Conservation (phyloP, 108 stramenopile genomes). For the Fragilaria radians region DNA sequence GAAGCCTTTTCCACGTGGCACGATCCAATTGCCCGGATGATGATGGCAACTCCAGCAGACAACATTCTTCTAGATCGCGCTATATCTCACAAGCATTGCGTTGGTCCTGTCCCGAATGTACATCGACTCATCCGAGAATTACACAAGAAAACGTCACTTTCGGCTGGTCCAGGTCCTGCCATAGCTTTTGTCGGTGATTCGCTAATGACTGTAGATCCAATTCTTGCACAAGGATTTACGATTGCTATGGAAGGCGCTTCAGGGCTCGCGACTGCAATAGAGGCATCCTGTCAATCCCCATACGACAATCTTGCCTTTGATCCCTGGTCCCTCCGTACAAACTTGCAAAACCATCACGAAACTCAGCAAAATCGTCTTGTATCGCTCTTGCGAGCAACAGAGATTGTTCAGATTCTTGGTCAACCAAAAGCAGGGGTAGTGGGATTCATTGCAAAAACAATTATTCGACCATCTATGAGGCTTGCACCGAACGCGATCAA, state of each 20-base stretch:
- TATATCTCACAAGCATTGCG: constrained; percentile 60
- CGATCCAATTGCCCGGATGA: constrained; percentile 62
- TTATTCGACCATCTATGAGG: constrained; percentile 66
- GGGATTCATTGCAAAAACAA: constrained; percentile 35
- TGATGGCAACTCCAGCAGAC: constrained; percentile 71
- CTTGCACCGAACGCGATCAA: constrained; percentile 59
- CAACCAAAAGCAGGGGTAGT: constrained; percentile 52
- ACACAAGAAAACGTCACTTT: constrained; percentile 6
- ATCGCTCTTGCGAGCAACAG: constrained; percentile 66
- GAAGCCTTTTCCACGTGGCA: constrained; percentile 78
- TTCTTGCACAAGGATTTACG: constrained; percentile 83
- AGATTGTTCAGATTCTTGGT: constrained; percentile 73
- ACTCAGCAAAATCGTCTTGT: constrained; percentile 50
- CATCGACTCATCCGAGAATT: constrained; percentile 24
- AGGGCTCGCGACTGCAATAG: constrained; percentile 31
- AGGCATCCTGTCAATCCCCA: constrained; percentile 10
- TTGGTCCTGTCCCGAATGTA: constrained; percentile 63
- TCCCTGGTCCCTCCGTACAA: constrained; percentile 40
- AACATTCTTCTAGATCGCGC: constrained; percentile 74
- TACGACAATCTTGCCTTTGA: constrained; percentile 27
- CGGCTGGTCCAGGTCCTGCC: constrained; percentile 48
- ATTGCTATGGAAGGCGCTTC: constrained; percentile 81
- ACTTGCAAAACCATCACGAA: constrained; percentile 37
- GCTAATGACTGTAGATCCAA: constrained; percentile 83
- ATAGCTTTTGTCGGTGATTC: constrained; percentile 76